These are phyloP conservation scores for Helichrysum umbraculigerum DNA, from an alignment of 129 eudicot genomes.

Conservation along the genomic window DNA sequence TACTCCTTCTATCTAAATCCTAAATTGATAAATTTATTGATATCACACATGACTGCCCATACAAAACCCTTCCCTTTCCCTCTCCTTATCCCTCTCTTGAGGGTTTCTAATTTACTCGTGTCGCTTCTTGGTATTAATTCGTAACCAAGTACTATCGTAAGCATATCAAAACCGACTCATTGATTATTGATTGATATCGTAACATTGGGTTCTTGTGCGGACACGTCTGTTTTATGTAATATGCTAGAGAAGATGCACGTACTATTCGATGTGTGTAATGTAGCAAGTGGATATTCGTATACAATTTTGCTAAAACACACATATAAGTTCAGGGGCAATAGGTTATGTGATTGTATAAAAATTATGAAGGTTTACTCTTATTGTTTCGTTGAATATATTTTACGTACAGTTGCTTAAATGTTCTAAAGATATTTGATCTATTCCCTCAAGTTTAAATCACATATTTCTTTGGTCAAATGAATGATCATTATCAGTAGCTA, in stretches of 20 bases:
- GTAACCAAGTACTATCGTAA: not conserved
- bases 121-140: not conserved
- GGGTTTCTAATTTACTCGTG: conserved; percentile 6
- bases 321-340: no score
- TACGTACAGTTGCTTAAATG: no score
- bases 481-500: no score
- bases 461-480: no score
- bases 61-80: conserved; percentile 20
- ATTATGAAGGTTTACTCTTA: no score
- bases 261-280: not conserved
- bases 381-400: no score
- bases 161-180: conserved; percentile 15
- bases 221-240: not conserved
- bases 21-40: conserved; percentile 6
- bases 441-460: no score
- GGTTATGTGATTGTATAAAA: no score
- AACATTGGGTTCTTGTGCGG: conserved; percentile 5
- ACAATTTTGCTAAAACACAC: no score
- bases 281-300: not conserved
- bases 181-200: no score
- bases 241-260: not conserved
- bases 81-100: conserved; percentile 8
- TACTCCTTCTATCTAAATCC: not conserved
- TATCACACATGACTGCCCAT: conserved; percentile 28
- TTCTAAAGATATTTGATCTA: no score